Evolutionary conservation across 73 alveolate genomes (phyloP), one percentile per base, ranked within the genome.

Genomic region (Uronychia setigera): DNA sequence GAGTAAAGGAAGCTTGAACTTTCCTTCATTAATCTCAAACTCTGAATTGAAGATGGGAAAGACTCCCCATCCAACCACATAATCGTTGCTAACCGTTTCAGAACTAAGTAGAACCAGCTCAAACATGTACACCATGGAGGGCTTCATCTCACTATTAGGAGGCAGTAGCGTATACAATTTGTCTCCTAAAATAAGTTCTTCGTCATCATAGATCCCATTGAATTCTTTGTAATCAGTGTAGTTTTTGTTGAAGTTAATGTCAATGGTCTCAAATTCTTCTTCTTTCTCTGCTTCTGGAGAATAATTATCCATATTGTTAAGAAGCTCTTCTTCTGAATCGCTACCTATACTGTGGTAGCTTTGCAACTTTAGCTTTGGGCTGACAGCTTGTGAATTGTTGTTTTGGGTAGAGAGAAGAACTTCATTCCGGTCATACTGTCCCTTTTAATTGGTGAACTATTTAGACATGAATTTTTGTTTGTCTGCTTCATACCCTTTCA

Each of bases 11-110:
- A 91, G 78, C 76, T 91, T 91, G 85, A 91, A 91, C 32, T 85
- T 77, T 0, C 96, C 96, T 58, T 91, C 92, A 75, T 81, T 87
- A 46, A 91, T 29, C 58, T 58, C 84, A 82, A 91, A 85, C 58
- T 81, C 90, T 28, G 92, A 87, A 74, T 91, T 82, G 0, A 91
- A 59, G 75, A 91, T n/a, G 1, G 96, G 96, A 58, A 91, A 91
- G 27, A 87, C 92, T 31, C 96, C 96, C 91, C 91, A 90, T 9
- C 88, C 96, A 1, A 91, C 96, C n/a, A 91, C 91, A 58, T 88
- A 78, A 78, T 88, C 94, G 58, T 88, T 86, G 0, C 80, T 76
- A 1, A 58, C 78, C 31, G 88, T 88, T 28, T 88, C 94, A 35
- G 80, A 35, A 1, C 86, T 77, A 26, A 92, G 82, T n/a, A 84